These are phyloP conservation scores for Pseudevernia furfuracea DNA, from an alignment of 495 filamentous ascomycete genomes.

Conservation along the genomic window DNA sequence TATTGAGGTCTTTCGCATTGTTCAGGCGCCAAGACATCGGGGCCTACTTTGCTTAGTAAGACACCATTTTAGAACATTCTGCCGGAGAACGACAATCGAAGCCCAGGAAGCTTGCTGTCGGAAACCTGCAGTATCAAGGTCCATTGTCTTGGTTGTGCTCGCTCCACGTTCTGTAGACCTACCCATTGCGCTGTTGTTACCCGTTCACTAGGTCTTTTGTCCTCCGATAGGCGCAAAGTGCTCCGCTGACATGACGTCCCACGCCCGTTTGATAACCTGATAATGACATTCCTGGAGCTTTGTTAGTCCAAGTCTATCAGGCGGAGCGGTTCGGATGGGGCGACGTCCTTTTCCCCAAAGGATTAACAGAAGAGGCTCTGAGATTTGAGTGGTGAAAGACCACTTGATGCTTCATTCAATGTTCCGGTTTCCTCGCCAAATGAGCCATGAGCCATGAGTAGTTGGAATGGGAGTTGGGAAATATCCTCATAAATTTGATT, in stretches of 20 bases:
- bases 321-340: background rate
- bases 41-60: background rate
- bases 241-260: background rate
- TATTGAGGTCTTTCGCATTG: background rate
- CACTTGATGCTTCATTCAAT: background rate
- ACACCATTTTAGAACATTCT: background rate
- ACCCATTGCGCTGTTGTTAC: background rate
- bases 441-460: background rate
- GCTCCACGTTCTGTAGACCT: background rate
- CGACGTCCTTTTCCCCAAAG: background rate
- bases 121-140: background rate
- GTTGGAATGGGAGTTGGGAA: background rate
- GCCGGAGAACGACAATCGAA: background rate
- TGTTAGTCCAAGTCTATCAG: background rate
- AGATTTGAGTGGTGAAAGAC: background rate
- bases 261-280: background rate
- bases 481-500: background rate
- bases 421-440: background rate
- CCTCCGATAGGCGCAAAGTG: background rate
- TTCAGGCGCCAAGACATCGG: background rate
- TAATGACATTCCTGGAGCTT: background rate
- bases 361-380: background rate
- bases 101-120: background rate
- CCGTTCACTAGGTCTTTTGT: background rate
- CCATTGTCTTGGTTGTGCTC: constrained; percentile 2